Evolutionary conservation across 2,329 filamentous ascomycete genomes (phyloP).

Genomic region (Ascochyta lentis): DNA sequence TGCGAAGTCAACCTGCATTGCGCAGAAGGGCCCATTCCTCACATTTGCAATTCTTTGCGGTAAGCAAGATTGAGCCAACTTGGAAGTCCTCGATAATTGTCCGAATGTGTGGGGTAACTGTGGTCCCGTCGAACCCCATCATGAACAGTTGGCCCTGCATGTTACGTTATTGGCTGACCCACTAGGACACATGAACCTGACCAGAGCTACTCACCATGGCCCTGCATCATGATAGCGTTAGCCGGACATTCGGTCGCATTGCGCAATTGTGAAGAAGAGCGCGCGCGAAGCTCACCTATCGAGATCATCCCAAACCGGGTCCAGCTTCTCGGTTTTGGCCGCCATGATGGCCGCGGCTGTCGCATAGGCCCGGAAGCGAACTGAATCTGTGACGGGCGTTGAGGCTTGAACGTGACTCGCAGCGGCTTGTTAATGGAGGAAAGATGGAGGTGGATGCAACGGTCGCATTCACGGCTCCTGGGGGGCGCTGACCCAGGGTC

Average conservation of each 20-base stretch:
- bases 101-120: conserved; percentile 82
- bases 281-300: conserved; percentile 67
- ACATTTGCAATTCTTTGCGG: conserved; percentile 88
- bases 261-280: conserved; percentile 25
- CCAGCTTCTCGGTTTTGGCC: conserved; percentile 52
- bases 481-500: conserved; percentile 31
- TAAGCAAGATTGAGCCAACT: conserved; percentile 84
- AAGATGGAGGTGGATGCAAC: conserved; percentile 43
- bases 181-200: conserved; percentile 20
- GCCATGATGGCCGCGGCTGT: conserved; percentile 61
- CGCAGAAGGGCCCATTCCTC: conserved; percentile 37
- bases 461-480: conserved; percentile 41
- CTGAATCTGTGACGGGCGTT: conserved; percentile 33
- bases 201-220: conserved; percentile 50
- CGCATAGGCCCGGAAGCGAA: conserved; percentile 33
- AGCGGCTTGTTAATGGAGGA: conserved; percentile 41
- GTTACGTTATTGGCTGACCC: conserved; percentile 38
- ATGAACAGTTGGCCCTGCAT: conserved; percentile 80
- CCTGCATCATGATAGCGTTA: conserved; percentile 50
- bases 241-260: conserved; percentile 38
- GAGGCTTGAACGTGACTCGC: conserved; percentile 45
- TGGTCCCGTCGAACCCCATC: conserved; percentile 86
- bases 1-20: conserved; percentile 14
- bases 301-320: conserved; percentile 72
- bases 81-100: conserved; percentile 83